Evolutionary conservation across 345 rosid genomes (phyloP), one percentile per base, ranked within the genome.

Genomic region (Arabidopsis suecica): DNA sequence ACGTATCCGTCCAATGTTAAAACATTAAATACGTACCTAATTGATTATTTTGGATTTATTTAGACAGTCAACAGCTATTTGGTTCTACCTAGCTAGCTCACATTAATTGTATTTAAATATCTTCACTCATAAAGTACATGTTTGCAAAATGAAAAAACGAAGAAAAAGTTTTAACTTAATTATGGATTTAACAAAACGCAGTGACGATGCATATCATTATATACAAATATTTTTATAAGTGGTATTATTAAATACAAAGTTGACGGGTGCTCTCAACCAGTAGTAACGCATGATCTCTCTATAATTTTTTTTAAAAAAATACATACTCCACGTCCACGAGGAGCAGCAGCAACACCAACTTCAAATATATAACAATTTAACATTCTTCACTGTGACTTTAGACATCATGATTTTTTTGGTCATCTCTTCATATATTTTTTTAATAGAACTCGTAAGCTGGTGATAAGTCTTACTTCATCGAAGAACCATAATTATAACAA

Each of bases 391-490:
- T 7, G 14, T 65, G 45, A 9, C 33, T 28, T 23, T 9, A 70
- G 16, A n/a, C 47, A 47, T 18, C 30, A 32, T 13, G 5, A 20
- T 16, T 47, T 45, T 22, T 7, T 18, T 69, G n/a, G 1, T 7
- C 0, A 1, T 50, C 20, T 23, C 38, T 14, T 49, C 18, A n/a
- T 47, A 38, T 9, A 53, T 5, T 23, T 40, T 40, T 38, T 25
- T 18, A 13, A 53, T 12, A 61, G 7, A 37, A 30, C 20, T 1
- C 37, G 16, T 2, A 51, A 53, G 14, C 5, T 55, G 71, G 66
- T 74, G 77, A 73, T 64, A 55, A 44, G 58, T 44, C 65, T 44
- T 38, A 53, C 48, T 25, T 34, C 77, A 55, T 14, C 25, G 34
- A 28, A 64, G 54, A 42, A 33, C 20, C 40, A 54, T 64, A 37